phyloP scores from a whole-genome alignment of 179 eudicot species.

The Silene coronaria region DNA sequence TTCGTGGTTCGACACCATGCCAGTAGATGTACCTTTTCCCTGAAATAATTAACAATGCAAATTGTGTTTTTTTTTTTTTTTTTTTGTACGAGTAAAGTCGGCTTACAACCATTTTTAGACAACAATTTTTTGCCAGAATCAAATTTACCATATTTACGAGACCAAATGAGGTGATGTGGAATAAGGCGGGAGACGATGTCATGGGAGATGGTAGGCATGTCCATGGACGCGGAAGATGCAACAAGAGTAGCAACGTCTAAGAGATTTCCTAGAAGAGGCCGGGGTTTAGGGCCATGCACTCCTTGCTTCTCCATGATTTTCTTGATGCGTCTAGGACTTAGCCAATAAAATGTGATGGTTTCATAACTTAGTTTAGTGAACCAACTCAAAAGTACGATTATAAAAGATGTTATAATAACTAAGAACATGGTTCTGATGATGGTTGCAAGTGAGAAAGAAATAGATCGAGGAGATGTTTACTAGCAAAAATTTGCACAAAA shows the following conservation, averaged over 20 bases:
- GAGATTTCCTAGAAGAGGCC: conserved; percentile 70
- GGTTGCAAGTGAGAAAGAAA: neutral
- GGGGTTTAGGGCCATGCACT: conserved; percentile 74
- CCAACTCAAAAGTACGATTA: conserved; percentile 24
- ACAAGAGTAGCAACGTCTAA: conserved; percentile 55
- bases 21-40: conserved; percentile 82
- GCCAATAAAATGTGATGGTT: conserved; percentile 59
- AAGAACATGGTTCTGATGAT: conserved; percentile 14
- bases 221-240: conserved; percentile 53
- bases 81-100: too few relatives aligned
- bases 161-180: conserved; percentile 74
- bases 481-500: neutral
- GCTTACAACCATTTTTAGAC: too few relatives aligned
- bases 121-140: too few relatives aligned
- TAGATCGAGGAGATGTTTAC: neutral
- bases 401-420: conserved; percentile 9
- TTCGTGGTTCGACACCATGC: conserved; percentile 80
- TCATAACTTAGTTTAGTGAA: conserved; percentile 33
- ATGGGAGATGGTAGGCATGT: conserved; percentile 55
- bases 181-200: conserved; percentile 66
- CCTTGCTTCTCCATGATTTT: conserved; percentile 79
- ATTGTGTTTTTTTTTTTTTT: too few relatives aligned
- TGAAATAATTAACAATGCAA: conserved; percentile 10
- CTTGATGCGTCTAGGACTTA: conserved; percentile 72
- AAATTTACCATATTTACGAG: conserved; percentile 45